These are phyloP conservation scores for Citeromyces hawaiiensis DNA, from an alignment of 1,139 yeast species.

Conservation along the genomic window DNA sequence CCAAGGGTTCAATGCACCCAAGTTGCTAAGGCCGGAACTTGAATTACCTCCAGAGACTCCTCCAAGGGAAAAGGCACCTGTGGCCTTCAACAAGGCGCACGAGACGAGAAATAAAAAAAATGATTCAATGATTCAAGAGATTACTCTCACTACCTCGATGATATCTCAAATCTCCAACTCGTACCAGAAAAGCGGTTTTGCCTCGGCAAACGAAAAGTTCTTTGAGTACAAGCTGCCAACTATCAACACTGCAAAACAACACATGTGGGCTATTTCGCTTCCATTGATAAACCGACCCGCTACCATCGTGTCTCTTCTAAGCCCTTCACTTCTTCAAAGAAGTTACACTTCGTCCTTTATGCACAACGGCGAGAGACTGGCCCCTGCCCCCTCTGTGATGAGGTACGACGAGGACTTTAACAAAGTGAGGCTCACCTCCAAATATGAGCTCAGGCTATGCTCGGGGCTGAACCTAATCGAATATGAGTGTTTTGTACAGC, in stretches of 20 bases:
- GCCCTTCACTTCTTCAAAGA: constrained; percentile 24
- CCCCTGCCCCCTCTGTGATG: constrained; percentile 24
- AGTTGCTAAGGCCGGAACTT: constrained; percentile 3
- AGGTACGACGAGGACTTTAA: constrained; percentile 10
- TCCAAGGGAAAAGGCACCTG: constrained; percentile 5
- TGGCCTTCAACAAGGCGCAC: constrained; percentile 5
- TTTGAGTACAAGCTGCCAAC: constrained; percentile 5
- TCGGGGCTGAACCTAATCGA: constrained; percentile 17
- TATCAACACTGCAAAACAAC: constrained; percentile 14
- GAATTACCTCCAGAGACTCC: constrained; percentile 8
- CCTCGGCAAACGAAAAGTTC: constrained; percentile 2
- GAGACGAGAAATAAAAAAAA: constrained; percentile 7
- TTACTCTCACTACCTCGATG: constrained; percentile 8
- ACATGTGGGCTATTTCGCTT: constrained; percentile 20
- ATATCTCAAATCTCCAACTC: constrained; percentile 3
- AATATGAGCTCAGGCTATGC: constrained; percentile 15
- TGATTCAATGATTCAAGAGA: constrained; percentile 6
- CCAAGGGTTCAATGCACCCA: constrained; percentile 9
- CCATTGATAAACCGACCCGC: constrained; percentile 30
- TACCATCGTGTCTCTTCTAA: constrained; percentile 29
- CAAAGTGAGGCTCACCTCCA: constrained; percentile 12
- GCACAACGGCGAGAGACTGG: constrained; percentile 22
- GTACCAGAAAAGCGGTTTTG: not conserved
- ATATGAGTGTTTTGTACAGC: constrained; percentile 14
- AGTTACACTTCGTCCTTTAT: constrained; percentile 23